Percentiles rank a stretch among this genome's conserved stretches.
phyloP scores from a whole-genome alignment of 2,329 filamentous ascomycete species.

The Domatiomyces globalis region DNA sequence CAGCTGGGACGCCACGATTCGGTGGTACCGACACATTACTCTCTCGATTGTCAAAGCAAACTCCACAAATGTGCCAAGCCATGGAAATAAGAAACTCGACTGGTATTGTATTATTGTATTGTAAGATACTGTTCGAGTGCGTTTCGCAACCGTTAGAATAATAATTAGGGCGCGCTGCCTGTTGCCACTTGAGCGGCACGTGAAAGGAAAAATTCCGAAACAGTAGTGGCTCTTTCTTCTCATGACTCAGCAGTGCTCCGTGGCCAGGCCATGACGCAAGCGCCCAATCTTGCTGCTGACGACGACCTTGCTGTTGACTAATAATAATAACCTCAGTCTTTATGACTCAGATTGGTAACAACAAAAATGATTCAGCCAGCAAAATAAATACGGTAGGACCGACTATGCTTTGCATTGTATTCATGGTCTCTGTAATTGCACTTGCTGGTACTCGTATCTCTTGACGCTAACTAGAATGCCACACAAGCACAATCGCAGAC shows the following conservation, averaged over 20 bases:
- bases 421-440: not conserved
- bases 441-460: not conserved
- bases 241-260: not conserved
- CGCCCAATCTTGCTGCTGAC: no score
- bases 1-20: not conserved
- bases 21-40: no score
- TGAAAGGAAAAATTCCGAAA: not conserved
- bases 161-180: no score
- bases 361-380: not conserved
- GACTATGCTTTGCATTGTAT: not conserved
- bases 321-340: not conserved
- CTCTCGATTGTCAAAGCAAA: not conserved
- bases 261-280: no score
- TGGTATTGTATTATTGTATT: no score
- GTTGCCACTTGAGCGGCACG: not conserved
- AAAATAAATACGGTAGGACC: not conserved
- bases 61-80: not conserved
- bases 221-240: not conserved
- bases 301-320: not conserved
- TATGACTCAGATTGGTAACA: not conserved
- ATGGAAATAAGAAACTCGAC: not conserved
- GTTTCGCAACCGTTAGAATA: no score
- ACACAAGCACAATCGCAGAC: constrained; percentile 34
- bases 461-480: constrained; percentile 22
- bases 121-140: no score